phyloP scores from a whole-genome alignment of 345 rosid species.

The Xanthoceras sorbifolium region DNA sequence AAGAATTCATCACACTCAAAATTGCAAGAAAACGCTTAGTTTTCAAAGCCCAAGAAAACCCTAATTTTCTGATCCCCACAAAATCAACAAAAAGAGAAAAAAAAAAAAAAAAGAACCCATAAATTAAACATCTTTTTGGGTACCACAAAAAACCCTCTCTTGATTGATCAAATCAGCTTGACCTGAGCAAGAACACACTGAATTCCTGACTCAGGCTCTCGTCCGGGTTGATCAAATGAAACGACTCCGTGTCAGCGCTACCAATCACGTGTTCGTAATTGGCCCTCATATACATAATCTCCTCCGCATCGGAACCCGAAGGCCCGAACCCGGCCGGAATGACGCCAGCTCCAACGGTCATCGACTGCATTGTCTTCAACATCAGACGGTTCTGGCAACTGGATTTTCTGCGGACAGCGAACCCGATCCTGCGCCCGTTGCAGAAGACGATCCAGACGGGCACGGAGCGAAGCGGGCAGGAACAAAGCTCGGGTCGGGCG shows the following conservation, averaged over 20 bases:
- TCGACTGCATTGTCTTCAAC: slow-evolving; percentile 72
- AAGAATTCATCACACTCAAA: slow-evolving; percentile 19
- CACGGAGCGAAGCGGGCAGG: slow-evolving; percentile 63
- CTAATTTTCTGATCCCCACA: not conserved
- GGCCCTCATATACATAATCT: slow-evolving; percentile 82
- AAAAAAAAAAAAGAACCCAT: not conserved
- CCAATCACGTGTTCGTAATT: slow-evolving; percentile 83
- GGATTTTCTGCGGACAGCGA: slow-evolving; percentile 53
- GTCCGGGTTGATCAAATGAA: slow-evolving; percentile 77
- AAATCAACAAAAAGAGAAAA: not conserved
- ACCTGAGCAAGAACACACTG: slow-evolving; percentile 76
- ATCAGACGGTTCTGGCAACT: slow-evolving; percentile 49
- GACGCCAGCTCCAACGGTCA: slow-evolving; percentile 80
- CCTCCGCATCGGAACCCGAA: slow-evolving; percentile 43
- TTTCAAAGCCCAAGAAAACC: slow-evolving; percentile 20
- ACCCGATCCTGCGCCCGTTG: slow-evolving; percentile 67
- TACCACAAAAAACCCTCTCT: not conserved
- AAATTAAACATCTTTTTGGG: not conserved
- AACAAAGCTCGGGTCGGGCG: slow-evolving; percentile 44
- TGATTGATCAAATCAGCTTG: slow-evolving; percentile 25
- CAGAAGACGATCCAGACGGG: slow-evolving; percentile 74
- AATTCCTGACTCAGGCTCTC: slow-evolving; percentile 76
- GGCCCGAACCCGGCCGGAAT: slow-evolving; percentile 53
- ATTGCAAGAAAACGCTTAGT: slow-evolving; percentile 25
- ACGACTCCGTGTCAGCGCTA: slow-evolving; percentile 74